phyloP scores from a whole-genome alignment of 768 basidiomycete genomes.

The Russula lepida region DNA sequence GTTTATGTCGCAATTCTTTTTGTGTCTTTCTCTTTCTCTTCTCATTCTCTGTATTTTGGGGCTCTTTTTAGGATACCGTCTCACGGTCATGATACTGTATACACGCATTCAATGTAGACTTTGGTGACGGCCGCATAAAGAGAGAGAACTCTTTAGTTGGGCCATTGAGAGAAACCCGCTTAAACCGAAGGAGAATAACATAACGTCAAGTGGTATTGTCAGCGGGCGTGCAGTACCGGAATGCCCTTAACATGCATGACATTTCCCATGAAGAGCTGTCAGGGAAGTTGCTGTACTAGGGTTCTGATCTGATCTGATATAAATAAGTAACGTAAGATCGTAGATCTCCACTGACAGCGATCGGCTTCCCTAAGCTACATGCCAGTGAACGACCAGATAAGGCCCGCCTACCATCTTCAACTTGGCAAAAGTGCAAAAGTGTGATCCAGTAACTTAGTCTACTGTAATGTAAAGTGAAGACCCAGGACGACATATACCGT shows the following conservation, averaged over 20 bases:
- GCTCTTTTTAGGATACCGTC: neutral
- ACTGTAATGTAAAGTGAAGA: neutral
- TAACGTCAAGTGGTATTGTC: too few relatives aligned
- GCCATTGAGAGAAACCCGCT: neutral
- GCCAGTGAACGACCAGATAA: neutral
- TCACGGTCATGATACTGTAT: neutral
- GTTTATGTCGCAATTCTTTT: constrained; percentile 7
- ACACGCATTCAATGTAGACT: constrained; percentile 4
- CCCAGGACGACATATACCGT: too few relatives aligned
- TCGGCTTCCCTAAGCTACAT: neutral
- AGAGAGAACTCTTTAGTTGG: neutral
- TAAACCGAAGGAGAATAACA: too few relatives aligned
- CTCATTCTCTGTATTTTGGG: constrained; percentile 2
- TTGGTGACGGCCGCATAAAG: neutral
- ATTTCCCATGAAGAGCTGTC: too few relatives aligned
- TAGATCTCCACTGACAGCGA: neutral
- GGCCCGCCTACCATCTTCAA: neutral
- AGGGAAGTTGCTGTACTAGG: neutral
- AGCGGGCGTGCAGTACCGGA: too few relatives aligned
- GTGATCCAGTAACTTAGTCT: neutral
- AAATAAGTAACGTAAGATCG: neutral
- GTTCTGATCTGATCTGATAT: neutral
- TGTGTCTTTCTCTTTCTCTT: neutral
- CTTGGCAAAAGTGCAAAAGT: neutral
- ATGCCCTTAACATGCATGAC: too few relatives aligned